Percentiles rank a stretch among this genome's conserved stretches.
These are phyloP conservation scores for Lyophyllum decastes DNA, from an alignment of 768 basidiomycete genomes.

Conservation along the genomic window DNA sequence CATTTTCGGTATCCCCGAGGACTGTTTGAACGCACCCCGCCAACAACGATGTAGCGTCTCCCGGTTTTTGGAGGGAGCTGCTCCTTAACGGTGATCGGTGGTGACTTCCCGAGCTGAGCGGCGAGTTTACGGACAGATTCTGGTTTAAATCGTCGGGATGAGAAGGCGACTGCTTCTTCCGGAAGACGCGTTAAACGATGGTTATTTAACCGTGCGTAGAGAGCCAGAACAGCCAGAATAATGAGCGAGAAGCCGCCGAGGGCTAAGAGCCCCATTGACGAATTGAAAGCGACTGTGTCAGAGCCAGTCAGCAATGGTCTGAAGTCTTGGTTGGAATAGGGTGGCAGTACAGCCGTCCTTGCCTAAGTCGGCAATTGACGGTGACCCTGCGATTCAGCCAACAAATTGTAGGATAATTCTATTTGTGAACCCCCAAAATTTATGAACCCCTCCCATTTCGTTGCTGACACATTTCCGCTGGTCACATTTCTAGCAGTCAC, in stretches of 20 bases:
- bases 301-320: no score
- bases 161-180: constrained; percentile 44
- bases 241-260: background rate
- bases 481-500: no score
- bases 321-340: no score
- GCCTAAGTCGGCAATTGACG: no score
- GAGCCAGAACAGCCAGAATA: constrained; percentile 17
- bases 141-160: constrained; percentile 51
- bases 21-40: constrained; percentile 47
- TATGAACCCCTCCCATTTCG: no score
- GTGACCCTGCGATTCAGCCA: no score
- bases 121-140: constrained; percentile 41
- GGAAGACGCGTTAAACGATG: constrained; percentile 52
- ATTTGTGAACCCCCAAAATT: no score
- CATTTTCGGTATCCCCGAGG: background rate
- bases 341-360: no score
- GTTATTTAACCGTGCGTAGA: constrained; percentile 51
- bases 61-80: constrained; percentile 70
- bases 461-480: no score
- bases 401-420: no score
- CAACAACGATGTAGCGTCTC: constrained; percentile 73
- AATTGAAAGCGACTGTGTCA: background rate
- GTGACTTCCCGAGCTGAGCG: constrained; percentile 31
- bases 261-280: background rate
- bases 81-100: constrained; percentile 36